Conservation (phyloP, 2,329 filamentous ascomycete genomes). For the Xylariales sp. region DNA sequence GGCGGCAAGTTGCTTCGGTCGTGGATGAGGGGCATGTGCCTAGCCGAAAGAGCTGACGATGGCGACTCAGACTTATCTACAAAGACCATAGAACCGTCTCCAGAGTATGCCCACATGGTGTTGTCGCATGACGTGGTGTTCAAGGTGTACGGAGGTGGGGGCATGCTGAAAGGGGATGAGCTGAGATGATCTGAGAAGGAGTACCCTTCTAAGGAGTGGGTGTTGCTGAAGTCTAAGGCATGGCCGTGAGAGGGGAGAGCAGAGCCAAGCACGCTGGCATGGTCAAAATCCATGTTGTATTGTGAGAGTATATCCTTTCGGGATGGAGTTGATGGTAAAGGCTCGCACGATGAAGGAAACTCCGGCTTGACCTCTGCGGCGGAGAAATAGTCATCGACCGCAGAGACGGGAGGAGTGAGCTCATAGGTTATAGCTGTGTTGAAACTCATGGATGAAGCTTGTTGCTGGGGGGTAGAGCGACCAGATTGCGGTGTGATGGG, state of each 20-base stretch:
- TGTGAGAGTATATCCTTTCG: conserved; percentile 17
- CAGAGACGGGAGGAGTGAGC: conserved; percentile 18
- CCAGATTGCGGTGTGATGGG: conserved; percentile 28
- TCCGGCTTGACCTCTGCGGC: conserved; percentile 17
- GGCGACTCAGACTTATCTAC: conserved; percentile 14
- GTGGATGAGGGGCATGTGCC: conserved; percentile 24
- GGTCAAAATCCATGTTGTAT: conserved; percentile 18
- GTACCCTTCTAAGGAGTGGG: conserved; percentile 13
- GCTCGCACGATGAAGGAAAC: conserved; percentile 12
- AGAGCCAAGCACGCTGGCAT: conserved; percentile 15
- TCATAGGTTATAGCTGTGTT: conserved; percentile 19
- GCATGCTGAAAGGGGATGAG: conserved; percentile 13
- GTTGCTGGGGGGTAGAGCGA: conserved; percentile 24
- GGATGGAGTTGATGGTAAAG: conserved; percentile 15
- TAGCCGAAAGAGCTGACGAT: conserved; percentile 8
- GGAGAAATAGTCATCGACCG: conserved; percentile 15
- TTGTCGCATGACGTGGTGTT: conserved; percentile 1
- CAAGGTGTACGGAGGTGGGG: conserved; percentile 12
- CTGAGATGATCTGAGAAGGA: conserved; percentile 15
- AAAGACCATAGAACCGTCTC: conserved; percentile 13
- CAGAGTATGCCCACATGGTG: conserved; percentile 15
- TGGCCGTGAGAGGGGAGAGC: conserved; percentile 11
- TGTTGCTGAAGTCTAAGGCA: conserved; percentile 11
- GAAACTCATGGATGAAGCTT: conserved; percentile 13
- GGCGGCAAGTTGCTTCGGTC: conserved; percentile 11